Evolutionary conservation across 352 stramenopile species (phyloP), one percentile per base, ranked within the genome.

Genomic region (Pythium angustatum): DNA sequence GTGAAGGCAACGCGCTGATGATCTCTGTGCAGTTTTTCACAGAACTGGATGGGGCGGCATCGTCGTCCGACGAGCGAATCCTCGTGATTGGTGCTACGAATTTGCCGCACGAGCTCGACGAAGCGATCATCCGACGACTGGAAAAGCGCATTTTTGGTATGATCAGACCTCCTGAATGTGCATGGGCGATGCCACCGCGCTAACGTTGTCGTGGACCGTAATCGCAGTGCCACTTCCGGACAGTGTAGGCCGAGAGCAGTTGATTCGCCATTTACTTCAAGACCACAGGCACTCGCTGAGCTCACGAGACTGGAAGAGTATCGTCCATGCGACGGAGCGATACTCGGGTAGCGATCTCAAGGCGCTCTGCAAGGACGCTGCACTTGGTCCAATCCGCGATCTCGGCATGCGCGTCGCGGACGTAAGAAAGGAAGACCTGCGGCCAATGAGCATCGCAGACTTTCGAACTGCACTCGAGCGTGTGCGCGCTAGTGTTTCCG

Each of bases 321-420:
- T 98, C 30, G 85, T 92, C 4, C 70, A 80, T 6, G 71, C 64
- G 33, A 98, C 91, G 0, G 77, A 89, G 31, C 78, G 85, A 30
- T 98, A 96, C 48, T 94, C 87, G 9, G 87, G 87, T 5, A 94
- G 85, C 44, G 87, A 96, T 65, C 68, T 96, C 21, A 98, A 98
- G 59, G 94, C 97, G 66, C 61, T 99, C 0, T 98, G 94, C 67
- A 95, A 97, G 62, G 94, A 97, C 45, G 96, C 96, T 15, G 93
- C 93, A 24, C 91, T 98, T 58, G 90, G 96, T 21, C 89, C 93
- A 2, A 92, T 98, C 30, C 88, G 94, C 36, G 85, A 89, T 11
- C 71, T 93, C 41, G 84, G 86, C 30, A 64, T 68, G 11, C 79
- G 78, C 41, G 69, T 94, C 33, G 72, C 75, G 5, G 60, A 90